Conservation (phyloP, 441 rosid species). For the Viola pubescens region DNA sequence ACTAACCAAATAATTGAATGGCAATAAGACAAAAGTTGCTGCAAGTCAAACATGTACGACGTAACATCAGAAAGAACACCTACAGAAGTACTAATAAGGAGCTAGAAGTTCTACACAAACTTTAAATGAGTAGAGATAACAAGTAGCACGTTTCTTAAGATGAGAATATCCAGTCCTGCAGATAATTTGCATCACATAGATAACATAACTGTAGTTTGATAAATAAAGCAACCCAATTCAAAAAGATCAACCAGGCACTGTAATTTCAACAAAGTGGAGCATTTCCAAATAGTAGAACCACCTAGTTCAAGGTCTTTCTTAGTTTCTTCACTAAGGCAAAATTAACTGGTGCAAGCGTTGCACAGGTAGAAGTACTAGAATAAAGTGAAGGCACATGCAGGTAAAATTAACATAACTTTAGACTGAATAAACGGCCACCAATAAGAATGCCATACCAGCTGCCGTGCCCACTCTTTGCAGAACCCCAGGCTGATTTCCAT, state of each 20-base stretch:
- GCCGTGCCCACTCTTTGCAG: constrained; percentile 92
- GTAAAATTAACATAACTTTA: constrained; percentile 9
- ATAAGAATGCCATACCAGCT: constrained; percentile 55
- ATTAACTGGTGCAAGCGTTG: not conserved
- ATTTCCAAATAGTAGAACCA: not conserved
- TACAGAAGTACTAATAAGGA: not conserved
- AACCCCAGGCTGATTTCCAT: constrained; percentile 65
- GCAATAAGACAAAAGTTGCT: constrained; percentile 81
- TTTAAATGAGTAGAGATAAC: not conserved
- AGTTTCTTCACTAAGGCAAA: too few species aligned
- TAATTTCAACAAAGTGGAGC: constrained; percentile 1
- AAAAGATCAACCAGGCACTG: not conserved
- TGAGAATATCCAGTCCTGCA: too few species aligned
- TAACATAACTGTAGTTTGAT: not conserved
- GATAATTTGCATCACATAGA: too few species aligned
- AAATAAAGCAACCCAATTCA: not conserved
- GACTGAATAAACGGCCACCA: constrained; percentile 5
- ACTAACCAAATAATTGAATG: constrained; percentile 75
- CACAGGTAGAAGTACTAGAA: not conserved
- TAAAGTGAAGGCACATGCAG: not conserved
- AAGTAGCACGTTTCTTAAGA: too few species aligned
- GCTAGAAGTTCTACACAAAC: not conserved
- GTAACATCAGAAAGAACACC: constrained; percentile 12
- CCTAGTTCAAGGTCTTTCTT: not conserved
- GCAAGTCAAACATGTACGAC: constrained; percentile 35